phyloP scores from a whole-genome alignment of 2,329 filamentous ascomycete species.

The Colletotrichum sp. region DNA sequence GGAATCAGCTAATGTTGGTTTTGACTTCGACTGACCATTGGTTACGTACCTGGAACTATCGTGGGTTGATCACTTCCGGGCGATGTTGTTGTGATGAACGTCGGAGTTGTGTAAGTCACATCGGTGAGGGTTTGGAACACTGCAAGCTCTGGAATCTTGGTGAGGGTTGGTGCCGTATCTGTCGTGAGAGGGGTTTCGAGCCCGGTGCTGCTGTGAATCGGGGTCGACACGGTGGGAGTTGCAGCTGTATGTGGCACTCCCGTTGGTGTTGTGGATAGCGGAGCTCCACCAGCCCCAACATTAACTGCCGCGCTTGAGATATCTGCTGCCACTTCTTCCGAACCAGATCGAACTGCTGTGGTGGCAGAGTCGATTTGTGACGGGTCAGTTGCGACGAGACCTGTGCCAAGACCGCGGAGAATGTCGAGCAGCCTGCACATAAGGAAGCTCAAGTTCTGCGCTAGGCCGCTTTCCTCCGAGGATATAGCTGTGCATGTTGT shows the following conservation, averaged over 20 bases:
- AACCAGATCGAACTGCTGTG: not conserved
- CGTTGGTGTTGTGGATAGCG: not conserved
- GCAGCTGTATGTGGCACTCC: not conserved
- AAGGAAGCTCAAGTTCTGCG: rapidly evolving
- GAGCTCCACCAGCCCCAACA: not conserved
- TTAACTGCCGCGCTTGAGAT: not conserved
- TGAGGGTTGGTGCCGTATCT: not conserved
- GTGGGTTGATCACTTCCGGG: not conserved
- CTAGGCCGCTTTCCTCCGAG: rapidly evolving
- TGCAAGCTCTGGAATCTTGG: not conserved
- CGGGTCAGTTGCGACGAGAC: not conserved
- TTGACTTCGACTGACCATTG: not conserved
- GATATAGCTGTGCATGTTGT: rapidly evolving
- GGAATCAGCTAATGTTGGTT: rapidly evolving
- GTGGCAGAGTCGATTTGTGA: not conserved
- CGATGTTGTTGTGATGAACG: not conserved
- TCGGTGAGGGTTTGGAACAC: not conserved
- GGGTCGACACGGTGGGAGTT: not conserved
- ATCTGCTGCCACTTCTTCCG: not conserved
- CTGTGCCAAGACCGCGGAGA: not conserved
- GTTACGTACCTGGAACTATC: not conserved
- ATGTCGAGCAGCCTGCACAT: not conserved
- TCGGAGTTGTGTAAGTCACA: not conserved
- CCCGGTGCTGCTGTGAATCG: not conserved
- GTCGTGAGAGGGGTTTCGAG: not conserved